Percentiles rank a stretch among this genome's conserved stretches.
phyloP scores from a whole-genome alignment of 306 rosid genomes.

The Trifolium dubium region DNA sequence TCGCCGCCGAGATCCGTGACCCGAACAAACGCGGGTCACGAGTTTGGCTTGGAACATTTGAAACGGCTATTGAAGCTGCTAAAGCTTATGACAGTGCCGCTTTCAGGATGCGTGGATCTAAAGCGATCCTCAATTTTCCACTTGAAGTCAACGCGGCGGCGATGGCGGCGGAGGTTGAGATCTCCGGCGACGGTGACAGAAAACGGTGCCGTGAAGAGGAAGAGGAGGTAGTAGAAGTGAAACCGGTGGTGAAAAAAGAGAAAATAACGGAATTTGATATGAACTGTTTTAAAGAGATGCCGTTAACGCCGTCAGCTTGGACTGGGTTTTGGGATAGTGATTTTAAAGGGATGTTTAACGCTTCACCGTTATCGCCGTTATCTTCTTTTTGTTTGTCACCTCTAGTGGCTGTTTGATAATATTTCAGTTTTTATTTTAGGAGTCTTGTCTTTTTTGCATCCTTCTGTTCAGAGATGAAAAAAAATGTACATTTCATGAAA shows the following conservation, averaged over 20 bases:
- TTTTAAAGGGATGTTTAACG: constrained; percentile 56
- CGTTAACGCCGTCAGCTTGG: constrained; percentile 89
- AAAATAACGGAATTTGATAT: constrained; percentile 41
- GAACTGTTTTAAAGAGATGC: constrained; percentile 46
- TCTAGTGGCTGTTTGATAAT: constrained; percentile 63
- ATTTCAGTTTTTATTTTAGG: neutral
- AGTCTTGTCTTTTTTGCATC: too few species aligned
- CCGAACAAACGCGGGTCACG: constrained; percentile 78
- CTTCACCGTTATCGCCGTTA: constrained; percentile 87
- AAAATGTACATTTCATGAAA: too few species aligned
- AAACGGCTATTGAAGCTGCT: constrained; percentile 84
- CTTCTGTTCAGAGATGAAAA: too few species aligned
- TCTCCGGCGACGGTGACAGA: constrained; percentile 21
- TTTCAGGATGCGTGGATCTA: constrained; percentile 78
- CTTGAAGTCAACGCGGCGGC: constrained; percentile 44
- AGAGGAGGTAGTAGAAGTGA: constrained; percentile 32
- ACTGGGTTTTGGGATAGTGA: constrained; percentile 69
- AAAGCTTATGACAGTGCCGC: constrained; percentile 85
- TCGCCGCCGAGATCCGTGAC: constrained; percentile 88
- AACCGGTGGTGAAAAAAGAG: constrained; percentile 57
- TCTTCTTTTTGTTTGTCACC: constrained; percentile 70
- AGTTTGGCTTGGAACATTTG: constrained; percentile 87
- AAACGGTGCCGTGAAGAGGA: constrained; percentile 60
- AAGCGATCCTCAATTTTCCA: constrained; percentile 85
- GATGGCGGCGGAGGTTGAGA: neutral